These are phyloP conservation scores for Xerocomus nothofagi DNA, from an alignment of 1,284 basidiomycete species.

Conservation along the genomic window DNA sequence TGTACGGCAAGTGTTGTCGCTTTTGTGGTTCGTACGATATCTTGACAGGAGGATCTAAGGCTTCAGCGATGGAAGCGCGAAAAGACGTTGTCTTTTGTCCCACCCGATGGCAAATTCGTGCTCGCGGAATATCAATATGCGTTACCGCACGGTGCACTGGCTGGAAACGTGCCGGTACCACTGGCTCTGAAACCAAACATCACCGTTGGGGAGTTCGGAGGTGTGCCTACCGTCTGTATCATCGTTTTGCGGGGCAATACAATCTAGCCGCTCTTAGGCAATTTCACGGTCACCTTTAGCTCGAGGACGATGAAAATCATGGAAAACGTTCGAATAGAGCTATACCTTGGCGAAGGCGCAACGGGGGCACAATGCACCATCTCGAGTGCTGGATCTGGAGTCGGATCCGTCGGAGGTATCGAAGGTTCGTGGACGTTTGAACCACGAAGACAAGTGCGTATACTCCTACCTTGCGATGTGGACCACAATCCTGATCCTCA, in stretches of 20 bases:
- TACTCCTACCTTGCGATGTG: background rate
- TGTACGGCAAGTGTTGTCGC: conserved; percentile 61
- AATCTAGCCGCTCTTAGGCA: conserved; percentile 45
- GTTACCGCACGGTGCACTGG: conserved; percentile 27
- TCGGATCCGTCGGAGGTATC: conserved; percentile 39
- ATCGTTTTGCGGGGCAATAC: background rate
- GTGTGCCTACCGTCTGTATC: conserved; percentile 39
- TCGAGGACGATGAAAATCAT: conserved; percentile 66
- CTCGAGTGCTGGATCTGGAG: conserved; percentile 57
- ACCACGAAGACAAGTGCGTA: conserved; percentile 57
- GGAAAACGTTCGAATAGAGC: conserved; percentile 69
- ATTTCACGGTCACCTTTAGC: conserved; percentile 69
- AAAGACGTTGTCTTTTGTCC: conserved; percentile 85
- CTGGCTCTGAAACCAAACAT: conserved; percentile 63
- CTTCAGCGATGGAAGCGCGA: conserved; percentile 81
- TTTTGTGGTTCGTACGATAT: background rate
- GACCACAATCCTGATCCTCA: background rate
- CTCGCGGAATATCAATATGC: conserved; percentile 83
- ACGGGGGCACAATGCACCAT: conserved; percentile 64
- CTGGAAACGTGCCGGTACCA: conserved; percentile 56
- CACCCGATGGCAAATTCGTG: conserved; percentile 90
- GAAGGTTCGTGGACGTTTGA: conserved; percentile 77
- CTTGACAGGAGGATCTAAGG: conserved; percentile 39
- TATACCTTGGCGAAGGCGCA: conserved; percentile 73
- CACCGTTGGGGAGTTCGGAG: conserved; percentile 61